These are phyloP conservation scores for Hericium erinaceus DNA, from an alignment of 768 basidiomycete genomes.

Conservation along the genomic window DNA sequence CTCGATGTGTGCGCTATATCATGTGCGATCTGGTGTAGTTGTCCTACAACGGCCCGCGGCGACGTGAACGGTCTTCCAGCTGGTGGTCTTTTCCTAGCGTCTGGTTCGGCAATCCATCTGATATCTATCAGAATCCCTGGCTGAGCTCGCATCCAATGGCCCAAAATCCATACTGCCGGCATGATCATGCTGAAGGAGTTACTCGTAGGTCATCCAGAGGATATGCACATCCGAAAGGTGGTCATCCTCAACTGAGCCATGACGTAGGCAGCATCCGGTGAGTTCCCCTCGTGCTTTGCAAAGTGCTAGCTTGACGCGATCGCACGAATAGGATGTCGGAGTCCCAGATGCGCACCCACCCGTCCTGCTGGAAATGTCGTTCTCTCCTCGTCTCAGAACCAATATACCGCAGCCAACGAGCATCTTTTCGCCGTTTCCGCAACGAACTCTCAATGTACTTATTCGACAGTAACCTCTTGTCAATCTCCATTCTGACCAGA, in stretches of 20 bases:
- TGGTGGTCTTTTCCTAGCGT: background rate
- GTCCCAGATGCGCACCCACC: constrained; percentile 28
- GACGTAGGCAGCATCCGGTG: constrained; percentile 51
- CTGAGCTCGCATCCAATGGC: background rate
- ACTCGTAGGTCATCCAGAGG: constrained; percentile 35
- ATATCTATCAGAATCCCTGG: too few species aligned
- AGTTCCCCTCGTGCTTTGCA: background rate
- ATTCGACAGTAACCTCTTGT: constrained; percentile 37
- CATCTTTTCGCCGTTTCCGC: background rate
- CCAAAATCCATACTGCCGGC: constrained; percentile 37
- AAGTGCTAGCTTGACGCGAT: background rate
- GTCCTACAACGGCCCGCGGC: background rate
- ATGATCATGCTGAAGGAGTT: constrained; percentile 42
- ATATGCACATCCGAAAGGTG: constrained; percentile 30
- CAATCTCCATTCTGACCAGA: constrained; percentile 17
- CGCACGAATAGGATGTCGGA: constrained; percentile 19
- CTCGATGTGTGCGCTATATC: background rate
- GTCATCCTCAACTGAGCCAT: constrained; percentile 39
- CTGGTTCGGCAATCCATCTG: background rate
- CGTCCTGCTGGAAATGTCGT: constrained; percentile 39
- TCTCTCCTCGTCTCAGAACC: constrained; percentile 44
- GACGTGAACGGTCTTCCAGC: background rate
- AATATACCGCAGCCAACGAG: constrained; percentile 47
- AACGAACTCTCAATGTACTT: background rate
- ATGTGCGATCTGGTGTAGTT: background rate